Percentiles rank a stretch among this genome's conserved stretches.
Evolutionary conservation across 2,329 filamentous ascomycete genomes (phyloP).

Genomic region (Ophiostoma populinum): DNA sequence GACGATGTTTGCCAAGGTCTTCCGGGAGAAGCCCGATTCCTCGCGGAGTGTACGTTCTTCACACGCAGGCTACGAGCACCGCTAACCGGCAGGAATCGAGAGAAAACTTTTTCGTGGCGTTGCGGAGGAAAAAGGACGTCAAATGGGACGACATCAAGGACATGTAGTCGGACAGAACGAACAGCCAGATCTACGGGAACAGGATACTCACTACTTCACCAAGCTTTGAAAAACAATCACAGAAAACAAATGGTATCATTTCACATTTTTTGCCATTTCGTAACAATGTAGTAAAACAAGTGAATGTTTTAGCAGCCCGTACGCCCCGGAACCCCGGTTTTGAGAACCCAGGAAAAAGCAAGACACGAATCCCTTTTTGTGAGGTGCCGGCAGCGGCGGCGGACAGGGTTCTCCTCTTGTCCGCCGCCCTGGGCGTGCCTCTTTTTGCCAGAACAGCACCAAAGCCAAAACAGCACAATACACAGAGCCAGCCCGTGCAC

Average conservation of each 20-base stretch:
- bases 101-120: constrained; percentile 72
- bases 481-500: no score
- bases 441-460: no score
- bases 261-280: constrained; percentile 7
- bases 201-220: background rate
- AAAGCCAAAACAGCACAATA: no score
- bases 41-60: constrained; percentile 60
- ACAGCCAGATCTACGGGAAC: no score
- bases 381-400: background rate
- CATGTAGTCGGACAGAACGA: background rate
- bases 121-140: constrained; percentile 43
- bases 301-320: background rate
- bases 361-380: background rate
- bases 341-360: no score
- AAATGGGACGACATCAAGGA: constrained; percentile 12
- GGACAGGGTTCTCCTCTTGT: no score
- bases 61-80: no score
- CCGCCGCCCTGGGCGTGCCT: no score
- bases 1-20: constrained; percentile 61
- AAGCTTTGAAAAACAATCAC: background rate
- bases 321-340: background rate
- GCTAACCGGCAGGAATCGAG: constrained; percentile 73
- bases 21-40: constrained; percentile 79
- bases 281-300: background rate
- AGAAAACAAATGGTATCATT: background rate